phyloP scores from a whole-genome alignment of 2,329 filamentous ascomycete genomes.

The Xylaria sp. region DNA sequence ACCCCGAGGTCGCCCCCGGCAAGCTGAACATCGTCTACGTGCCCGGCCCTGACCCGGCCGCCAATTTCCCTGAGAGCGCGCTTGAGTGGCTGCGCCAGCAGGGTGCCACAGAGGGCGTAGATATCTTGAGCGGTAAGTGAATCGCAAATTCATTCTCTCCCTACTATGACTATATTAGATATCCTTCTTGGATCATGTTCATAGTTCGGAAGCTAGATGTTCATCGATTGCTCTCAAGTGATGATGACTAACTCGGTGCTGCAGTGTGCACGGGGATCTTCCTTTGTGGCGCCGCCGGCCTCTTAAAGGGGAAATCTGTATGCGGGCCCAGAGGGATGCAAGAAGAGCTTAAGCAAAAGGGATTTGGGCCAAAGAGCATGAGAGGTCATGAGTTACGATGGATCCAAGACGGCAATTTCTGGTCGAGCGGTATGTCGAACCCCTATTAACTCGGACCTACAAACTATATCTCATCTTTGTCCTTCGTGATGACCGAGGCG shows the following conservation, averaged over 20 bases:
- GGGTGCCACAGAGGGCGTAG: constrained; percentile 51
- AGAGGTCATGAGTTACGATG: constrained; percentile 61
- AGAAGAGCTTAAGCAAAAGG: constrained; percentile 52
- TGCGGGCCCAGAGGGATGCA: constrained; percentile 61
- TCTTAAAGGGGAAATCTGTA: constrained; percentile 57
- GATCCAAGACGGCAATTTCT: constrained; percentile 64
- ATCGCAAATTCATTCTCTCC: no score
- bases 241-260: background rate
- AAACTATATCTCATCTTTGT: background rate
- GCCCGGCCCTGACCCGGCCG: constrained; percentile 59
- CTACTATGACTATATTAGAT: background rate
- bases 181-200: background rate
- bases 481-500: background rate
- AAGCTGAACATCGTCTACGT: constrained; percentile 62
- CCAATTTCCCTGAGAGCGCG: constrained; percentile 42
- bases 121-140: constrained; percentile 55
- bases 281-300: constrained; percentile 59
- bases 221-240: background rate
- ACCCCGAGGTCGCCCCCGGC: constrained; percentile 60
- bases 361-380: constrained; percentile 53
- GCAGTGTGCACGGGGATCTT: constrained; percentile 61
- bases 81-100: constrained; percentile 59
- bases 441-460: background rate
- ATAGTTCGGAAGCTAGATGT: background rate
- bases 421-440: constrained; percentile 60